A percentile compares a stretch with the other conserved stretches of the same genome.
These are phyloP conservation scores for Backusella sp. DNA, from an alignment of 192 early-diverging fungal species.

Conservation along the genomic window DNA sequence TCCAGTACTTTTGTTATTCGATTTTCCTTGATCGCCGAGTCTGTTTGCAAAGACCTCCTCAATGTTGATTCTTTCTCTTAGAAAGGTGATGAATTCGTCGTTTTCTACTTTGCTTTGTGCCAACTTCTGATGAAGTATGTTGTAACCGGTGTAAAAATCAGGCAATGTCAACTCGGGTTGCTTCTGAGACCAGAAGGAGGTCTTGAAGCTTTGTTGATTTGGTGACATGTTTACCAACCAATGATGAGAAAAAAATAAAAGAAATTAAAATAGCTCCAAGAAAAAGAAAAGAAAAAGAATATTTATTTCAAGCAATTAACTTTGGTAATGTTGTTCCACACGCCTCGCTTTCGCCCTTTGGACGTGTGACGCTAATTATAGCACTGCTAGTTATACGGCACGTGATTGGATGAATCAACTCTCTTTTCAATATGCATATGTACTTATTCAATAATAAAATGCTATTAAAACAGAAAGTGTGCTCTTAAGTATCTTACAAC, in stretches of 20 bases:
- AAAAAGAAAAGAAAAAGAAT: neutral
- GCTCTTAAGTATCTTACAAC: too few relatives aligned
- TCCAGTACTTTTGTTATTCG: conserved; percentile 34
- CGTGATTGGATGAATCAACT: too few relatives aligned
- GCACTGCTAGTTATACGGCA: too few relatives aligned
- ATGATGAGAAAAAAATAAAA: neutral
- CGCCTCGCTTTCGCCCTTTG: neutral
- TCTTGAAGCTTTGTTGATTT: conserved; percentile 32
- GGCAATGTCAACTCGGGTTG: conserved; percentile 17
- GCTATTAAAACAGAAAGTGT: too few relatives aligned
- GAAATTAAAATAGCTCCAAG: neutral
- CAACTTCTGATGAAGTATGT: conserved; percentile 51
- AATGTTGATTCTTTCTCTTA: conserved; percentile 48
- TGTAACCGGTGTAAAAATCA: conserved; percentile 46
- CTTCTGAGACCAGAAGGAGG: conserved; percentile 40
- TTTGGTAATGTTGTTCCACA: neutral
- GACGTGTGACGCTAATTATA: too few relatives aligned
- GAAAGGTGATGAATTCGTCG: conserved; percentile 52
- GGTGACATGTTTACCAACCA: neutral
- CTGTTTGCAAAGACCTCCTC: conserved; percentile 44
- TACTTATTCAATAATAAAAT: too few relatives aligned
- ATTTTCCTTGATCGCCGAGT: conserved; percentile 29
- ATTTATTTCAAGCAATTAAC: neutral
- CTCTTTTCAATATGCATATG: too few relatives aligned
- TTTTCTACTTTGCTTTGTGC: conserved; percentile 53